Evolutionary conservation across 805 yeast species (phyloP), one percentile per base, ranked within the genome.

Genomic region (Metschnikowia corniflorae): DNA sequence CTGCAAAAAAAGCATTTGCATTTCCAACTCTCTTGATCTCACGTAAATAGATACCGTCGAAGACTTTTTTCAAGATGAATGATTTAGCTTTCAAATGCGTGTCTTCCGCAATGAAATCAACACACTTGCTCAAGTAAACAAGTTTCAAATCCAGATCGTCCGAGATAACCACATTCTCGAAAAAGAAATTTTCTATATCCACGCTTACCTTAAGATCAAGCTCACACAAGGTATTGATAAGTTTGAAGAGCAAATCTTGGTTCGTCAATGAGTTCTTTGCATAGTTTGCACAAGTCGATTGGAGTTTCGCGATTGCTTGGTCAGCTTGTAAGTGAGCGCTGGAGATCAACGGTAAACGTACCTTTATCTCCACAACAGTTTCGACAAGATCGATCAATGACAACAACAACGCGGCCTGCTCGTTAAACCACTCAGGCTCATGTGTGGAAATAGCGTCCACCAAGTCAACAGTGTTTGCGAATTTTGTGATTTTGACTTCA

Each of bases 381-480:
- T 68, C 67, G 1, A 74, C 61, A 21, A 74, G 42, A 0, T 61
- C 58, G 3, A 72, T 65, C 29, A 79, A 52, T 16, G 64, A 62
- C 16, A 65, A 53, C 16, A 81, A 53, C 1, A 74, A 38, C 1
- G 65, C 72, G 19, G 63, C 64, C 50, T 81, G 82, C 1, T 58
- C 52, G 17, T 57, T 57, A 32, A 85, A 61, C 95, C 94, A 86
- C 2, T 68, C 75, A 2, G 45, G 37, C 18, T 80, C 82, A 33
- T 63, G 68, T 1, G 60, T 50, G 1, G 71, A 60, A 31, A 86
- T 61, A 0, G 87, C 72, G 15, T 64, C 61, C 16, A 84, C 59
- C 36, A 86, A 55, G 51, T 85, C 89, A 28, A 86, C 70, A 44
- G 82, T 63, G 51, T 88, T 89, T 13, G 89, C 80, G 53, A 86